Conservation (phyloP, 2,329 filamentous ascomycete genomes). For the Aspergillus spinulosporus region DNA sequence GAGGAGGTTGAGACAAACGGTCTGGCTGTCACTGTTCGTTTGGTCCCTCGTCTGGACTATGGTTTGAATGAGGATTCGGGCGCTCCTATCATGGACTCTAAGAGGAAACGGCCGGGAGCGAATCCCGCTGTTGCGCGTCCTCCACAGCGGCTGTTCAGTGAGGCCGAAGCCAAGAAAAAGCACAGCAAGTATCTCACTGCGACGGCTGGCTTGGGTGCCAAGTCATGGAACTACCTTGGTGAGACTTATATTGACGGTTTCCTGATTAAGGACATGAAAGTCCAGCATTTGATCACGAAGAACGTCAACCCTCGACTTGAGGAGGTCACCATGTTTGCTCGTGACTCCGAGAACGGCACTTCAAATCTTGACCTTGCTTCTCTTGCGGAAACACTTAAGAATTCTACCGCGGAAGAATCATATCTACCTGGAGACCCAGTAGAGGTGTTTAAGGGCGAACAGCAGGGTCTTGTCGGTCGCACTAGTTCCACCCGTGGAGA, state of each 20-base stretch:
- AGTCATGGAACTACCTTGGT: conserved; percentile 79
- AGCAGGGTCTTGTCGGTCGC: conserved; percentile 84
- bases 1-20: conserved; percentile 92
- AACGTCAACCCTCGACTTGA: conserved; percentile 92
- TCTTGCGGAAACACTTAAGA: conserved; percentile 84
- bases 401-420: conserved; percentile 74
- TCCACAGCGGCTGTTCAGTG: conserved; percentile 88
- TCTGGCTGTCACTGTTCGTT: conserved; percentile 78
- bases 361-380: conserved; percentile 92
- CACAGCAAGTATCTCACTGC: conserved; percentile 65
- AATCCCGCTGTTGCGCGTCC: conserved; percentile 66
- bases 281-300: conserved; percentile 79
- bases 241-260: conserved; percentile 94
- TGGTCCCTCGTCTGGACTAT: conserved; percentile 91
- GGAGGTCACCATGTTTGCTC: conserved; percentile 92
- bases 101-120: conserved; percentile 71
- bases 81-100: conserved; percentile 58
- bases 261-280: conserved; percentile 88
- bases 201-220: conserved; percentile 57
- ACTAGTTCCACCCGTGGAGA: conserved; percentile 84
- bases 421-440: conserved; percentile 95
- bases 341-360: conserved; percentile 84
- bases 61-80: conserved; percentile 77
- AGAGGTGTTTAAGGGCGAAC: conserved; percentile 93
- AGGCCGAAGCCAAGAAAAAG: conserved; percentile 86